Evolutionary conservation across 805 yeast genomes (phyloP), one percentile per base, ranked within the genome.

Genomic region (Candida ortonii): DNA sequence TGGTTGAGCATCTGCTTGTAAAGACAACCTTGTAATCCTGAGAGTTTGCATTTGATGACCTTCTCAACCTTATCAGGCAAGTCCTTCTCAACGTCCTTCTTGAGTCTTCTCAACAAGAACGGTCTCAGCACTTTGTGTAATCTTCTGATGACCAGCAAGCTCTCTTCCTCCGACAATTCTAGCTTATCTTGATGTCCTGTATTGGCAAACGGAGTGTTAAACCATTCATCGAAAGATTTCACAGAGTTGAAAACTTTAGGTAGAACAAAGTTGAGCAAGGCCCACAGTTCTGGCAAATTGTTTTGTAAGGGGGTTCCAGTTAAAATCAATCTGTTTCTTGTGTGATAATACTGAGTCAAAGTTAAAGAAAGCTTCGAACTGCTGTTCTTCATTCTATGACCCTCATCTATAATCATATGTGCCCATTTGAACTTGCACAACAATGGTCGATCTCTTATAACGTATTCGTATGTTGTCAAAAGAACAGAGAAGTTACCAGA

Each of bases 281-380:
- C 90, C 94, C 94, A 84, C 38, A 84, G 67, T 59, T 84, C 94
- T 1, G 94, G 94, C 48, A 84, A 68, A 48, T 83, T 84, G 56
- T 84, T 84, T 55, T 84, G 95, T 42, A 84, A 70, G 14, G 95
- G 95, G 3, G 95, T 84, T 72, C 95, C 95, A 1, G 94, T 84
- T 53, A 84, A 73, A 61, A 84, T 84, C 51, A 84, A 70, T 62
- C 94, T 70, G 54, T 84, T 77, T 54, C 80, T 80, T 1, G 93
- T 80, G 45, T 73, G 80, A 50, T 85, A 84, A 50, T 76, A 82
- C 36, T 72, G 76, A 22, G 81, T 76, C 47, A 84, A 74, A 0
- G 93, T 84, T 35, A 67, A 67, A 0, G 90, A 81, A 36, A 84
- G 64, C 53, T 84, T 84, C 3, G 90, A 82, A 38, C 75, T 74